Conservation (phyloP, 2,329 filamentous ascomycete genomes). For the Verticillium tricorpus region DNA sequence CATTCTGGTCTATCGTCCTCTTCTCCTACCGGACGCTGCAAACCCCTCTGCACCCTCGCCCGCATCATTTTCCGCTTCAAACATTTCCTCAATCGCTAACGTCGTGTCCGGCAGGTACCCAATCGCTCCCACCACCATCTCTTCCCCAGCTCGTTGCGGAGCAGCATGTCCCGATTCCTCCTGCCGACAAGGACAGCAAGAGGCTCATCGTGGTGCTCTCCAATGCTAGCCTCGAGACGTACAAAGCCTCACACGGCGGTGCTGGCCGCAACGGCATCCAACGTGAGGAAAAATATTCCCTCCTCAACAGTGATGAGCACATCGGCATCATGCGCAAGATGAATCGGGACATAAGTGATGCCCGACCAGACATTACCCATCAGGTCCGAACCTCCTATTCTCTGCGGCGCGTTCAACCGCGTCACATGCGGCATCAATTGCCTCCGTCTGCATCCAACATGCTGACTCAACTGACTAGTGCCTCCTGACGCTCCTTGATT, state of each 20-base stretch:
- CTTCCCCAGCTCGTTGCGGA: constrained; percentile 91
- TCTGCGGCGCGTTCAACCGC: constrained; percentile 1
- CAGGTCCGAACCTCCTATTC: constrained; percentile 61
- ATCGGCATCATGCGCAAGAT: constrained; percentile 99
- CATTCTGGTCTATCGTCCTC: neutral
- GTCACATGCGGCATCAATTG: constrained; percentile 3
- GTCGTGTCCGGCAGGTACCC: constrained; percentile 62
- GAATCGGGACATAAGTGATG: constrained; percentile 97
- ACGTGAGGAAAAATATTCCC: constrained; percentile 91
- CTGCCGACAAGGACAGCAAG: constrained; percentile 84
- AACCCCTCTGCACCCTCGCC: neutral
- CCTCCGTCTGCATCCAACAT: constrained; percentile 38
- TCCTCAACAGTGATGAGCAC: constrained; percentile 98
- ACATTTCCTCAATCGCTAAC: constrained; percentile 10
- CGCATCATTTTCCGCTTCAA: neutral
- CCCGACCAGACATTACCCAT: constrained; percentile 94
- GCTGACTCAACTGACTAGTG: constrained; percentile 60
- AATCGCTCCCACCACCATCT: constrained; percentile 87
- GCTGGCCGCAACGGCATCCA: constrained; percentile 57
- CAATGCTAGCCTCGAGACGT: constrained; percentile 96
- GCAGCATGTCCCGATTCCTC: constrained; percentile 79
- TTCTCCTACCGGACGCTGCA: neutral
- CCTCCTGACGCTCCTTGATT: constrained; percentile 92
- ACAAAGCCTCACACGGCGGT: constrained; percentile 79
- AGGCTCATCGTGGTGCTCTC: constrained; percentile 93